Evolutionary conservation across 345 rosid genomes (phyloP).

Genomic region (Moringa oleifera): DNA sequence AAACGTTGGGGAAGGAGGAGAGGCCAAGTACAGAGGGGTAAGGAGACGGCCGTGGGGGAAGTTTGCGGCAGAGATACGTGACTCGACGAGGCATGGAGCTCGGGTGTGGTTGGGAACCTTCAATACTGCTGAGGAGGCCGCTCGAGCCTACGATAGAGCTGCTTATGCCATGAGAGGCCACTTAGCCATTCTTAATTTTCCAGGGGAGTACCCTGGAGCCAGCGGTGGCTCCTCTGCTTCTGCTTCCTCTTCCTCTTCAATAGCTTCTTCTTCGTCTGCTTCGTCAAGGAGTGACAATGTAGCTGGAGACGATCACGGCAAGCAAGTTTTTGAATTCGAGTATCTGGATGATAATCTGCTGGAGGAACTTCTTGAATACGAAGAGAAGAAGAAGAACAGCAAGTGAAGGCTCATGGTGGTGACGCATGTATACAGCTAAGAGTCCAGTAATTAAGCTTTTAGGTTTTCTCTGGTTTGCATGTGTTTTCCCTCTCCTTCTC

Average conservation of each 20-base stretch:
- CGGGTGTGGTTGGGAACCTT: slow-evolving; percentile 91
- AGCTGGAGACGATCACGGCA: slow-evolving; percentile 13
- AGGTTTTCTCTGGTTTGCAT: too few relatives aligned
- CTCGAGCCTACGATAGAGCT: slow-evolving; percentile 81
- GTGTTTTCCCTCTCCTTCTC: too few relatives aligned
- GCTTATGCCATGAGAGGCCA: slow-evolving; percentile 86
- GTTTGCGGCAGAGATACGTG: slow-evolving; percentile 88
- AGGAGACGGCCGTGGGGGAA: slow-evolving; percentile 88
- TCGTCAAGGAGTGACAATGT: slow-evolving; percentile 11
- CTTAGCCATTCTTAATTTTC: slow-evolving; percentile 70
- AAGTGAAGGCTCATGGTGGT: neutral
- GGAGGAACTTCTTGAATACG: slow-evolving; percentile 73
- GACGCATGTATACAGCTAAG: neutral
- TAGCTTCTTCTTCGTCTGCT: slow-evolving; percentile 27
- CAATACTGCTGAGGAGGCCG: slow-evolving; percentile 84
- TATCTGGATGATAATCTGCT: slow-evolving; percentile 66
- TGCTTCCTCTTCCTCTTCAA: slow-evolving; percentile 15
- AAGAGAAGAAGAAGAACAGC: slow-evolving; percentile 39
- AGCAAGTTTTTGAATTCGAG: slow-evolving; percentile 74
- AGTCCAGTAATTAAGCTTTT: neutral
- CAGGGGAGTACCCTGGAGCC: slow-evolving; percentile 52
- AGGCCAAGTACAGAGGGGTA: slow-evolving; percentile 65
- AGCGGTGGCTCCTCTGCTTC: slow-evolving; percentile 24
- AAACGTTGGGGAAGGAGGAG: slow-evolving; percentile 19
- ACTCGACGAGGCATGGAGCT: slow-evolving; percentile 67